Evolutionary conservation across 805 yeast genomes (phyloP), one percentile per base, ranked within the genome.

Genomic region (Phaffomyces antillensis): DNA sequence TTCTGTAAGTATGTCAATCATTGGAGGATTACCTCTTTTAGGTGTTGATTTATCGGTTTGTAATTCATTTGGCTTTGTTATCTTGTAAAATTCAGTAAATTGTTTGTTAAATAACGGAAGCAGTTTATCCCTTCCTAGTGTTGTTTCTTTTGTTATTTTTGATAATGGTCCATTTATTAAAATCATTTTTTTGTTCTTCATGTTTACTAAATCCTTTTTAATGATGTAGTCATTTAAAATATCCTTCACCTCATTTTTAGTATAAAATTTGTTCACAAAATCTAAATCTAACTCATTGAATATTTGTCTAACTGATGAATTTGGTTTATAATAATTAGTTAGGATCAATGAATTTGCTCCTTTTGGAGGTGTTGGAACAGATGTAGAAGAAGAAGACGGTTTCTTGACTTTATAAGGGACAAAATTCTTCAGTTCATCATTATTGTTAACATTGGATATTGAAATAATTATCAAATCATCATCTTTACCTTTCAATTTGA

Each of bases 401-500:
- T 47, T 52, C 42, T 53, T 55, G n/a, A 53, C 46, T 41, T 52
- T 79, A 60, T 84, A 87, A 4, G 91, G 78, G 2, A 76, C 80
- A 63, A 86, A 88, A 37, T 71, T 71, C 34, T 71, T 75, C 24
- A 89, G 64, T 34, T 65, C 67, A 17, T 67, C 71, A 43, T 77
- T 75, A 30, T 66, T 63, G 0, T 66, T 65, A 25, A 64, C 66
- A 15, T 72, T 73, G 28, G 79, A 77, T 1, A 76, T 53, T 8
- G 74, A 67, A 2, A 72, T 67, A 18, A 91, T 68, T 0, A 75
- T 72, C 25, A 89, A 66, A 55, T 86, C 95, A 47, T 90, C 96
- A 34, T 82, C 93, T 56, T 87, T 86, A 8, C 96, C 97, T 53
- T 89, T 87, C 24, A 82, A 61, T 45, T 79, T 79, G 20, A 93